Evolutionary conservation across 2,329 filamentous ascomycete species (phyloP), one percentile per base, ranked within the genome.

Genomic region (Pyrenophora seminiperda): DNA sequence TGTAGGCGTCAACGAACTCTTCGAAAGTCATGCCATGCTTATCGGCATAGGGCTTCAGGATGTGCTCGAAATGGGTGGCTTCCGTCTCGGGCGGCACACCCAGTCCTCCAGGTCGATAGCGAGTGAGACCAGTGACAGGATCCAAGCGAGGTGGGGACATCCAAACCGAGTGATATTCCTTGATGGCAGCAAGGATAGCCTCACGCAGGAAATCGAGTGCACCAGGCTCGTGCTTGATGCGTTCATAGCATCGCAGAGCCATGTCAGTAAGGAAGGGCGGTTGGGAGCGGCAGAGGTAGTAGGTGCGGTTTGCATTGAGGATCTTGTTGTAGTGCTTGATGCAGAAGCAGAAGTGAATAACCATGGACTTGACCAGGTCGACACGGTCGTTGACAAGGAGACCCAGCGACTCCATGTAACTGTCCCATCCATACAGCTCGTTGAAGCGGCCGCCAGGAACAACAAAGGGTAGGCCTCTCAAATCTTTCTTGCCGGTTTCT

Each of bases 241-340:
- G 89, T 65, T 97, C 91, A 71, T 94, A 97, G 33, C 96, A 91
- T 47, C 91, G 88, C 41, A 97, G 80, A 9, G 93, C 89, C 91
- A 99, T 97, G 73, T 99, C 94, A 1, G 94, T 99, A 48, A 99
- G 78, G 76, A 99, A 97, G 0, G 94, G 94, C 2, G 94, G 94
- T 74, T 99, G 94, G 2, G 94, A 97, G 50, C 94, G 88, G 58
- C 85, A 88, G 13, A 99, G 85, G 70, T 99, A 99, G 79, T 99
- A 99, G 1, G 92, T 92, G 29, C 94, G 85, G 49, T 94, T 99
- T 42, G 94, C 94, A 74, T 99, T 99, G 59, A 97, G 83, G 53
- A 99, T 96, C 78, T 97, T 99, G 66, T 92, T 93, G 71, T 99
- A 99, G 75, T 99, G 93, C 72, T 92, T 87, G 74, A 99, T 97